Evolutionary conservation across 306 rosid species (phyloP).

Genomic region (Fragaria nilgerrensis): DNA sequence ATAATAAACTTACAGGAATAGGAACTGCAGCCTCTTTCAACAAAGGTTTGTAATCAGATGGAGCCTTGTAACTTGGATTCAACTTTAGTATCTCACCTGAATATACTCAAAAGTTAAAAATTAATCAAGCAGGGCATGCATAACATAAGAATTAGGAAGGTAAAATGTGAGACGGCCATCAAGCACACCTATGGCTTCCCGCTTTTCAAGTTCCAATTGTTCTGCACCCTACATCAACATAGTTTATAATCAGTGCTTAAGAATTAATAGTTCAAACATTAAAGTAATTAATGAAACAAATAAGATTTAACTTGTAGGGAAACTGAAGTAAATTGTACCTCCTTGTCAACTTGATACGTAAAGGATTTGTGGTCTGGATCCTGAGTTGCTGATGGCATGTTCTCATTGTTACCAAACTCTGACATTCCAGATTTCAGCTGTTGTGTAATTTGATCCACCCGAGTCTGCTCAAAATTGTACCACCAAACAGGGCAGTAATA

Average conservation of each 20-base stretch:
- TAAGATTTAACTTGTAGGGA: neutral
- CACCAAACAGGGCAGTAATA: conserved; percentile 50
- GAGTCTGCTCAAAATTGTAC: conserved; percentile 70
- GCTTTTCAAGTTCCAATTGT: conserved; percentile 77
- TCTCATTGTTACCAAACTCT: conserved; percentile 36
- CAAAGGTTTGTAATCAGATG: conserved; percentile 75
- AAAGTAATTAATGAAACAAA: conserved; percentile 13
- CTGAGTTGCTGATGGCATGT: conserved; percentile 32
- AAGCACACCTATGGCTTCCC: conserved; percentile 71
- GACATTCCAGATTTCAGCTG: conserved; percentile 53
- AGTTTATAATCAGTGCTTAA: conserved; percentile 27
- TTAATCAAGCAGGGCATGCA: conserved; percentile 9
- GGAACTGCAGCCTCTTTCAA: conserved; percentile 69
- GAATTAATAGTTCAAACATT: conserved; percentile 4
- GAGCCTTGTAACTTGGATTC: conserved; percentile 89
- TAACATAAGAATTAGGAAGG: neutral
- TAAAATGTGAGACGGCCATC: conserved; percentile 24
- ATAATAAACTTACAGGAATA: conserved; percentile 73
- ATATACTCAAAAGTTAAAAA: conserved; percentile 23
- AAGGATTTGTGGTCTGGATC: conserved; percentile 31
- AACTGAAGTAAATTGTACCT: conserved; percentile 42
- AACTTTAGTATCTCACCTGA: conserved; percentile 79
- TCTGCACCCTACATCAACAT: conserved; percentile 44
- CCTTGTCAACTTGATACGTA: conserved; percentile 33
- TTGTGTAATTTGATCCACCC: conserved; percentile 77